Evolutionary conservation across 257 asterid species (phyloP).

Genomic region (Eucommia ulmoides): DNA sequence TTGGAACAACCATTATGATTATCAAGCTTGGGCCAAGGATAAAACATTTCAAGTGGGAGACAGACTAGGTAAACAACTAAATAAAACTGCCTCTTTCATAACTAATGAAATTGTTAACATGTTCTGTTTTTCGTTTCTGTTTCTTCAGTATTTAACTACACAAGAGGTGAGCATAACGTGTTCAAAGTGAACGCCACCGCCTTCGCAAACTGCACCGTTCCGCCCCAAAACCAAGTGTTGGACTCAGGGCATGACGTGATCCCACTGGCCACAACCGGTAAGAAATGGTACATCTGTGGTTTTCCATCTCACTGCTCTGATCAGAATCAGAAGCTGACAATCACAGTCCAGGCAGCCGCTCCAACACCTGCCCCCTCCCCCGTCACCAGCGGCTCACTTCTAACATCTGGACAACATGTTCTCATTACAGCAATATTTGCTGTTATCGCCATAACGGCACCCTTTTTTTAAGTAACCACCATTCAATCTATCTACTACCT

Average conservation of each 20-base stretch:
- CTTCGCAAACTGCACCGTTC: background rate
- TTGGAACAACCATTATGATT: constrained; percentile 8
- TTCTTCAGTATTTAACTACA: constrained; percentile 14
- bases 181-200: constrained; percentile 4
- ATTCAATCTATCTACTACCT: too few relatives aligned
- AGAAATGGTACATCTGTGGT: constrained; percentile 13
- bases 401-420: background rate
- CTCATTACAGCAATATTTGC: background rate
- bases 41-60: constrained; percentile 10
- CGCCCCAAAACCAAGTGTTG: background rate
- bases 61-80: constrained; percentile 3
- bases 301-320: constrained; percentile 7
- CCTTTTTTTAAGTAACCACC: too few relatives aligned
- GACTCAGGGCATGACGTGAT: constrained; percentile 5
- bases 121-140: too few relatives aligned
- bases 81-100: background rate
- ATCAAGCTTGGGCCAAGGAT: constrained; percentile 12
- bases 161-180: constrained; percentile 6
- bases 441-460: too few relatives aligned
- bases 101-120: background rate
- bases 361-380: constrained; percentile 6
- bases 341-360: constrained; percentile 6
- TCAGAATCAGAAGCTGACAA: constrained; percentile 5
- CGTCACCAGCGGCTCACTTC: background rate
- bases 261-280: constrained; percentile 3